Base-by-base conservation (phyloP, 2,329 filamentous ascomycete genomes). In the Sarocladium brachiariae region DNA sequence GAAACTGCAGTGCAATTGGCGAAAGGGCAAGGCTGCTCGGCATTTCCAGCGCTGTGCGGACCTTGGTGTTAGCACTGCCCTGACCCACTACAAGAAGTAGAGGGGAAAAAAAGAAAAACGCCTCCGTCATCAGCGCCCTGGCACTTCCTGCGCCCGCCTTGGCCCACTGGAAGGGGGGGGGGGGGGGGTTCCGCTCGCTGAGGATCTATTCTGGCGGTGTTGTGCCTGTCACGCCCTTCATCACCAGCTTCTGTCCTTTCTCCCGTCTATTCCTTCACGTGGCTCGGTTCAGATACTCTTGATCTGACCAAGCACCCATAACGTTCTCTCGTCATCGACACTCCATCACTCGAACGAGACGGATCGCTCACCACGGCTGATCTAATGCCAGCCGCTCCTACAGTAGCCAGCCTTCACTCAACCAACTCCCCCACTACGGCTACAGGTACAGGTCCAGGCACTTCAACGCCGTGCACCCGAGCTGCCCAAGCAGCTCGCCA, bases 401-500 rank as follows among this genome's bases (percentile, higher is more conserved):
- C 35, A 54, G 51, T 51, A 51, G 24, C 51, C 38, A 25, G 49
- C 50, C 37, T 53, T 50, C 41, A 51, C 55, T 46, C 51, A 27
- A 37, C 51, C 35, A 47, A 31, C 33, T 54, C 41, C 54, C 51
- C 52, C 51, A 53, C 39, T 49, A 49, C 49, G 52, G 48, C 55
- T 52, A 39, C 48, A 16, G 6, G 25, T 33, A 47, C 39, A 27
- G 6, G 21, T 33, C 25, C 39, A 43, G 43, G 43, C 30, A 4
- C 16, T 37, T 31, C 21, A 47, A 19, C 25, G 27, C 43, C 27
- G 24, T 47, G 43, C 53, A 57, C 63, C 61, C 68, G 78, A 82
- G 78, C 78, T 82, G 78, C 78, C 61, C 59, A 66, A 49, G 81
- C 80, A 83, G 81, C 81, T 84, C 81, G 70, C 75, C 67, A 74